Percentiles rank a stretch among this genome's conserved stretches.
phyloP scores from a whole-genome alignment of 768 basidiomycete species.

The Pisolithus tinctorius region DNA sequence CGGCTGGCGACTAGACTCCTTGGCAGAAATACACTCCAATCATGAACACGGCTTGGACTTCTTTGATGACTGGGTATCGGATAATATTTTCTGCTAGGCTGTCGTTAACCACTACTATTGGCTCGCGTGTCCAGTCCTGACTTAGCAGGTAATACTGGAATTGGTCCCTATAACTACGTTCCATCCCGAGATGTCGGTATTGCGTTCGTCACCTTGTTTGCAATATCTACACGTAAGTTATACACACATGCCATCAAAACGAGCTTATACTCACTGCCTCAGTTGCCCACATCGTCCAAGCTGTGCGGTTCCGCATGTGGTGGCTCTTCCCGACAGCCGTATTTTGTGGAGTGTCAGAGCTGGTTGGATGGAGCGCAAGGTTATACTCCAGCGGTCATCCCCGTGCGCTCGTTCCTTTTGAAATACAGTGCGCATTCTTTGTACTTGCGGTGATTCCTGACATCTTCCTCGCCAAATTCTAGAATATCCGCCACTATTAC shows the following conservation, averaged over 20 bases:
- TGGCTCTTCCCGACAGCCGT: slow-evolving; percentile 45
- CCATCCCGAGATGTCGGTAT: slow-evolving; percentile 33
- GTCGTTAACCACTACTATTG: neutral
- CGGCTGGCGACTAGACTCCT: neutral
- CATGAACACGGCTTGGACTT: neutral
- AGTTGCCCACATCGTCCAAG: slow-evolving; percentile 44
- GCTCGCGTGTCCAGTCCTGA: neutral
- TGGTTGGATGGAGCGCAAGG: slow-evolving; percentile 48
- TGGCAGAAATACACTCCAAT: neutral
- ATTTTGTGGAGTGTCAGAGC: slow-evolving; percentile 42
- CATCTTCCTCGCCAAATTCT: neutral
- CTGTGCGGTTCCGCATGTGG: slow-evolving; percentile 38
- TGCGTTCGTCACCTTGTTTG: slow-evolving; percentile 34
- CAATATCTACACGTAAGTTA: slow-evolving; percentile 31
- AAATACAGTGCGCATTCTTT: slow-evolving; percentile 33
- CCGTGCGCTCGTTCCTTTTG: slow-evolving; percentile 23
- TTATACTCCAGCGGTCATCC: slow-evolving; percentile 38
- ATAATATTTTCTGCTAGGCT: neutral
- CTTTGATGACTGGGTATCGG: neutral
- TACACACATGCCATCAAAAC: neutral
- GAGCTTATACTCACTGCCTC: neutral
- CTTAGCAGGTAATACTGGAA: neutral
- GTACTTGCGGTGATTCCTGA: neutral
- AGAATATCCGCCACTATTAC: slow-evolving; percentile 51
- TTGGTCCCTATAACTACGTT: slow-evolving; percentile 33